These are phyloP conservation scores for Candida fluviatilis DNA, from an alignment of 805 yeast species.

Conservation along the genomic window DNA sequence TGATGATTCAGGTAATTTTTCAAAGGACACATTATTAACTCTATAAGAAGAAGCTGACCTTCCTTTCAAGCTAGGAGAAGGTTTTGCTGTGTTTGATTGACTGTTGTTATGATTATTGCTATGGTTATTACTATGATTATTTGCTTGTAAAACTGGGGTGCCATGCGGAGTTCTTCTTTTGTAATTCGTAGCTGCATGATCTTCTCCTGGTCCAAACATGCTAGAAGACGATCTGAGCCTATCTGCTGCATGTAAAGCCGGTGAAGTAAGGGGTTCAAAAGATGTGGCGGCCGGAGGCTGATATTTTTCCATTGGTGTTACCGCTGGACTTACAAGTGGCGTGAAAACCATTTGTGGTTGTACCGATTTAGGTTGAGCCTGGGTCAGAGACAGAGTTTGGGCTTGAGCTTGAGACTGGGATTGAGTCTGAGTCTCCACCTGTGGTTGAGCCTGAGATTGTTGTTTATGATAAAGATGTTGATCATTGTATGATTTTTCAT, in stretches of 20 bases:
- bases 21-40: conserved; percentile 14
- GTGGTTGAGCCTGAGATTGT: neutral
- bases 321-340: conserved; percentile 74
- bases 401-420: conserved; percentile 4
- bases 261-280: conserved; percentile 61
- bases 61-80: conserved; percentile 1
- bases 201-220: conserved; percentile 27
- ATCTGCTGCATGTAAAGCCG: conserved; percentile 52
- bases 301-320: conserved; percentile 53
- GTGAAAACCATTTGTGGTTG: conserved; percentile 65
- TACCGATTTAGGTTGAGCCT: conserved; percentile 27
- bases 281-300: conserved; percentile 23
- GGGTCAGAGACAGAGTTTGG: conserved; percentile 4
- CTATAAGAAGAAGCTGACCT: neutral
- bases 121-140: conserved; percentile 8
- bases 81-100: neutral
- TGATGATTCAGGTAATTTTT: conserved; percentile 27
- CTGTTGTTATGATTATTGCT: conserved; percentile 5
- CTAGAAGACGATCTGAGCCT: conserved; percentile 32
- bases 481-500: conserved; percentile 36
- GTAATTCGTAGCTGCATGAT: conserved; percentile 16
- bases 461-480: conserved; percentile 39
- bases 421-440: conserved; percentile 6
- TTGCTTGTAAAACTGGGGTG: conserved; percentile 35
- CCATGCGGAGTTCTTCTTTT: conserved; percentile 43